Evolutionary conservation across 176 grass and related monocot species (phyloP), one percentile per base, ranked within the genome.

Genomic region (Bolboschoenus planiculmis): DNA sequence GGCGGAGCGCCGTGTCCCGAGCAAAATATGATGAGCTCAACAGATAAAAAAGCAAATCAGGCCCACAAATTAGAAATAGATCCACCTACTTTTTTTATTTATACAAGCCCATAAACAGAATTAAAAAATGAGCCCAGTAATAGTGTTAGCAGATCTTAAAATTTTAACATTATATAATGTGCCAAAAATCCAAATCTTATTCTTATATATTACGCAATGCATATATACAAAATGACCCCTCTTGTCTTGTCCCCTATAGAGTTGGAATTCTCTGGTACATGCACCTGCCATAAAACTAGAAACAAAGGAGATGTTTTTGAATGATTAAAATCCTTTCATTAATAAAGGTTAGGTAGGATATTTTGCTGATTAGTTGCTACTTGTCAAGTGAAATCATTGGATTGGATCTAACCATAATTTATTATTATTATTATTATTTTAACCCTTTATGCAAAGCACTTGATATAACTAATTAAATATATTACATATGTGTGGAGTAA

Each of bases 321-420:
- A 68, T 68, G 16, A 68, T 37, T 67, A 37, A 39, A 68, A 68
- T 16, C 64, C 64, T 68, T 66, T 40, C n/a, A 39, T 20, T 39
- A 67, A 40, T 37, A 33, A 37, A 37, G 36, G n/a, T 70, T 70
- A 40, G 65, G 65, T 70, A 70, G 20, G 65, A 70, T 70, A 70
- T 70, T 70, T 70, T 40, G 14, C 65, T 40, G 34, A 68, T 10
- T 68, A 68, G 65, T 40, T 68, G 65, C 65, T 40, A 70, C 65
- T 70, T 40, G 65, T 6, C 65, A 4, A 23, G 7, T 21, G 1
- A 70, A 70, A 40, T 64, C 33, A 42, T 66, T 66, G 15, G 33
- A 18, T 34, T 10, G 33, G 34, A 1, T 48, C 46, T 11, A 18
- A 66, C 62, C 30, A 2, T 8, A 15, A 18, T 65, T 36, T 65